Base-by-base conservation (phyloP, 164 flowering plant genomes). In the Platanus orientalis region DNA sequence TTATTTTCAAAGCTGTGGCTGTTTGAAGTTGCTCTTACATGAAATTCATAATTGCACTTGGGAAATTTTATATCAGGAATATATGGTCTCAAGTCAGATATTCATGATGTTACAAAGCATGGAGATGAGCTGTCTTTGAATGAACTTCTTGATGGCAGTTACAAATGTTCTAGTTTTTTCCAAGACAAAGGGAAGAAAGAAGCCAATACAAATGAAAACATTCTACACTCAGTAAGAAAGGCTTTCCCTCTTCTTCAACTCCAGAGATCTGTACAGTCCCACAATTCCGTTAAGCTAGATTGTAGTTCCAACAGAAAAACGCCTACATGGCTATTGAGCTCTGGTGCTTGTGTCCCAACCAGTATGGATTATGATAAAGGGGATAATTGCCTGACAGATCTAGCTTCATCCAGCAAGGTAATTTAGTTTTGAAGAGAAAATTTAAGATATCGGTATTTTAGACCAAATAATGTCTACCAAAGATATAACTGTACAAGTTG, bases 81-180 rank as follows among this genome's bases (percentile, higher is more conserved):
- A 26, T 81, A 83, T 80, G 98, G 96, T 59, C 75, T 83, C 73
- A 92, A 83, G 81, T 72, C 87, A 54, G 92, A 88, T 64, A 61
- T 62, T 60, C 75, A 76, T 72, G 96, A 90, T 71, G 65, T 84
- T 68, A 72, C 93, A 45, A 83, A 84, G 76, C 79, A 74, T 73
- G 59, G 81, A 9, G 83, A 84, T 64, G 97, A 90, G 60, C 57
- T 80, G 44, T 77, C 91, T 56, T 57, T 92, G 74, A 76, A 77
- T 67, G 92, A 80, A 25, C 92, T 93, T 61, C 88, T 93, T 75
- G 82, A 76, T 75, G 96, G 88, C 66, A 83, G 82, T 63, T 87
- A 68, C 60, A 67, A 75, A 40, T 65, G 73, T 68, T 74, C 82
- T 48, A 69, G 19, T 68, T 62, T 68, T 63, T 67, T 69, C 57